Evolutionary conservation across 2,329 filamentous ascomycete genomes (phyloP).

Genomic region (Aspergillus fischeri): DNA sequence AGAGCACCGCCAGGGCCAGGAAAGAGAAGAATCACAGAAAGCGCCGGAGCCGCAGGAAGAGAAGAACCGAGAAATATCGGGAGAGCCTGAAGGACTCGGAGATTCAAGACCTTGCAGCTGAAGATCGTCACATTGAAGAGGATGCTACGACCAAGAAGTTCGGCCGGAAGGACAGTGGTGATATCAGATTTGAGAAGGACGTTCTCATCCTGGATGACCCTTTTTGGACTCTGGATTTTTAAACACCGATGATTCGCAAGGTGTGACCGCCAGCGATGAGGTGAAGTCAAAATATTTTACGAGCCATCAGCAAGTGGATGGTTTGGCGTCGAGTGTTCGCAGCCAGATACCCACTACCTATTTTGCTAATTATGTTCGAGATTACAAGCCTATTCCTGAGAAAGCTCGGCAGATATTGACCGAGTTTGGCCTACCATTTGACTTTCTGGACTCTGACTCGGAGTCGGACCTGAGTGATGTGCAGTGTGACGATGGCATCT

Average conservation of each 20-base stretch:
- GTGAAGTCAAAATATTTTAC: constrained; percentile 34
- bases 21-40: not conserved
- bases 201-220: constrained; percentile 1
- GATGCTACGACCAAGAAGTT: not conserved
- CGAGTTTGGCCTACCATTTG: constrained; percentile 10
- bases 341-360: not conserved
- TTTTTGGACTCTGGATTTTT: constrained; percentile 32
- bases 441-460: constrained; percentile 31
- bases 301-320: not conserved
- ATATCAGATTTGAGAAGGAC: not conserved
- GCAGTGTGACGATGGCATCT: constrained; percentile 25
- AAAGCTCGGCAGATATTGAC: constrained; percentile 11
- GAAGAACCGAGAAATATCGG: not conserved
- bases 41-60: not conserved
- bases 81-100: not conserved
- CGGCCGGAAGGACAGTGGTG: not conserved
- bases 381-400: constrained; percentile 6
- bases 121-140: not conserved
- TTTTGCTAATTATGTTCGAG: not conserved
- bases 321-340: not conserved
- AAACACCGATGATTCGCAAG: constrained; percentile 36
- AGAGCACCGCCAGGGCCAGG: not conserved
- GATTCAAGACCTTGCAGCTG: not conserved
- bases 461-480: constrained; percentile 32
- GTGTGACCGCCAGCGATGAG: constrained; percentile 37